Evolutionary conservation across 2,329 filamentous ascomycete genomes (phyloP).

Genomic region (Claviceps sp.): DNA sequence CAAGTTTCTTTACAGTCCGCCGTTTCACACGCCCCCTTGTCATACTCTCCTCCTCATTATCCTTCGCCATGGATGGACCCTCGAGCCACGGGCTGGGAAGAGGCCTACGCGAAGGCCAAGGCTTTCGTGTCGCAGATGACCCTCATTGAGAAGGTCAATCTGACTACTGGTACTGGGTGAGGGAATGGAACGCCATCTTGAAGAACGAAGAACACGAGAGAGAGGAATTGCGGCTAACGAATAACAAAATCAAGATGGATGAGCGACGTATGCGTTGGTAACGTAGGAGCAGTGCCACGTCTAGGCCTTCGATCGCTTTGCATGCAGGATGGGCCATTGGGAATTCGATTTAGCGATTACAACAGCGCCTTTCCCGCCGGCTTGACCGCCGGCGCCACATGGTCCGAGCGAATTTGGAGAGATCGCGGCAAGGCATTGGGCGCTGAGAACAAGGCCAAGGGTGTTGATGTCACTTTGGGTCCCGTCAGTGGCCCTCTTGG

Average conservation of each 20-base stretch:
- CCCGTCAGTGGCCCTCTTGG: constrained; percentile 35
- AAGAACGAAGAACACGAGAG: background rate
- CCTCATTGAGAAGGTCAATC: constrained; percentile 79
- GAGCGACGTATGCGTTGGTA: constrained; percentile 64
- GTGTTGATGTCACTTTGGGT: constrained; percentile 56
- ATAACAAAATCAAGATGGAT: constrained; percentile 18
- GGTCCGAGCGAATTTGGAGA: constrained; percentile 56
- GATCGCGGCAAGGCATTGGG: constrained; percentile 35
- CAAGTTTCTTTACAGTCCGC: constrained; percentile 10
- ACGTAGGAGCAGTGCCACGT: constrained; percentile 55
- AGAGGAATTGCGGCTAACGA: background rate
- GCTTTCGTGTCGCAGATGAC: constrained; percentile 75
- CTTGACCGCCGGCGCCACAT: constrained; percentile 71
- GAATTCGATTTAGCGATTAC: constrained; percentile 65
- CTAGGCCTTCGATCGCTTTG: constrained; percentile 63
- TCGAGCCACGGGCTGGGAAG: constrained; percentile 55
- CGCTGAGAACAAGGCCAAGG: constrained; percentile 58
- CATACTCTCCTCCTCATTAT: constrained; percentile 50
- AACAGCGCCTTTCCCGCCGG: constrained; percentile 71
- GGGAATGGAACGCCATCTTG: constrained; percentile 14
- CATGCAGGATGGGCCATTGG: constrained; percentile 74
- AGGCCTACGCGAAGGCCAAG: constrained; percentile 62
- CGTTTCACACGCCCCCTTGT: constrained; percentile 13
- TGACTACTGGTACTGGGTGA: constrained; percentile 81
- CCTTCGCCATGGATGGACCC: constrained; percentile 81